These are phyloP conservation scores for Thozetella sp. DNA, from an alignment of 495 filamentous ascomycete species.

Conservation along the genomic window DNA sequence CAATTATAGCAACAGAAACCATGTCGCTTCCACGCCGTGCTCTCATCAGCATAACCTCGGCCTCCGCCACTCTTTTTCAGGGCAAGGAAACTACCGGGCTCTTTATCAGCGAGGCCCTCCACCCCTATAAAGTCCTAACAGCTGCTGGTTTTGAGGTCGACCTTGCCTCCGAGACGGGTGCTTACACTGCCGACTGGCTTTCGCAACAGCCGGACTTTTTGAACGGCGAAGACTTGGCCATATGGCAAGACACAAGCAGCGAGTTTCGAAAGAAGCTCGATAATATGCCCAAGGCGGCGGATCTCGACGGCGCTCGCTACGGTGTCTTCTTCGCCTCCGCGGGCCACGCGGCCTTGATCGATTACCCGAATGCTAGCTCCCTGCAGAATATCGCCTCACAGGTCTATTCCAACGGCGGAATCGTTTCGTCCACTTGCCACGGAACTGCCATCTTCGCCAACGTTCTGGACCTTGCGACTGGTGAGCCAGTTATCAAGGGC, in stretches of 20 bases:
- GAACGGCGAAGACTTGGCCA: constrained; percentile 29
- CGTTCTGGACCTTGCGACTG: constrained; percentile 32
- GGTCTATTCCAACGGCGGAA: constrained; percentile 42
- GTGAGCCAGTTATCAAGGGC: constrained; percentile 40
- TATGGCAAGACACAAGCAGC: constrained; percentile 39
- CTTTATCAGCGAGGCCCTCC: constrained; percentile 51
- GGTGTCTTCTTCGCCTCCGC: constrained; percentile 46
- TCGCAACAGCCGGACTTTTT: constrained; percentile 43
- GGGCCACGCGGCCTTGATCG: constrained; percentile 45
- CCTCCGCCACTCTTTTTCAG: constrained; percentile 40
- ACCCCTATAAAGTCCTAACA: constrained; percentile 46
- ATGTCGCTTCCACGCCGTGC: constrained; percentile 44
- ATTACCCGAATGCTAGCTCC: constrained; percentile 39
- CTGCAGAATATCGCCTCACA: constrained; percentile 38
- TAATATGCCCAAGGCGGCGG: constrained; percentile 30
- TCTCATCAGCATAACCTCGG: constrained; percentile 48
- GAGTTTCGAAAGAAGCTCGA: constrained; percentile 45
- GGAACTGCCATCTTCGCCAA: constrained; percentile 45
- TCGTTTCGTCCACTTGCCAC: constrained; percentile 41
- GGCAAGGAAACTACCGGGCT: constrained; percentile 40
- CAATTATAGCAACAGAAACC: not conserved
- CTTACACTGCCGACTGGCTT: constrained; percentile 48
- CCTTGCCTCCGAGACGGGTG: constrained; percentile 48
- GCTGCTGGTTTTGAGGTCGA: constrained; percentile 51
- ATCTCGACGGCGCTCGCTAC: constrained; percentile 23